Percentiles rank a stretch among this genome's conserved stretches.
Conservation (phyloP, 176 grass and related monocot genomes). For the Aegilops sharonensis region DNA sequence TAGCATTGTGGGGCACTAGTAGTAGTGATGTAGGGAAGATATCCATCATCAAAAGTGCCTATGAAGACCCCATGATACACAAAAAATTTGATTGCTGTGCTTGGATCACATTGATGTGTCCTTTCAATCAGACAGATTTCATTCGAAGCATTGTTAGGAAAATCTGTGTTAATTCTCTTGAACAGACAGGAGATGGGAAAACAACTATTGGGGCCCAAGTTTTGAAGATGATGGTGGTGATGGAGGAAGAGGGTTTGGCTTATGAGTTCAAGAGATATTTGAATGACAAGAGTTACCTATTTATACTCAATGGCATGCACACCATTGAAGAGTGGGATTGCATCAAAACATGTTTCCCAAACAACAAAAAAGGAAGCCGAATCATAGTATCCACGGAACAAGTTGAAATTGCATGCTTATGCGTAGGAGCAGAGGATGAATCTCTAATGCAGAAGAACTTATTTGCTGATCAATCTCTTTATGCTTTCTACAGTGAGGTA, state of each 20-base stretch:
- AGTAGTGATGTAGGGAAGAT: neutral
- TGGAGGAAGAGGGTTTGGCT: neutral
- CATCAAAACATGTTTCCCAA: neutral
- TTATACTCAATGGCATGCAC: neutral
- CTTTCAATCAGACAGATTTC: neutral
- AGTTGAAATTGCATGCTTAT: neutral
- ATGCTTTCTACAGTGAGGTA: too few species aligned
- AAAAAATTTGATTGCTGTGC: neutral
- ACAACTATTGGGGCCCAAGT: neutral
- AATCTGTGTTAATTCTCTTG: neutral
- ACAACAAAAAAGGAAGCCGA: neutral
- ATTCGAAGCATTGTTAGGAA: neutral
- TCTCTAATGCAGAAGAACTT: too few species aligned
- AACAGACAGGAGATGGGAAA: neutral
- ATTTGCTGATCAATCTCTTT: too few species aligned
- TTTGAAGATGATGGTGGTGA: neutral
- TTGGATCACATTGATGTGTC: neutral
- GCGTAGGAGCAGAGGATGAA: neutral
- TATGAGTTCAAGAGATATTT: neutral
- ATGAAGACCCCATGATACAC: neutral
- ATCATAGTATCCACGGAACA: neutral
- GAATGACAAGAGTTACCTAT: neutral
- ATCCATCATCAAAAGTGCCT: neutral
- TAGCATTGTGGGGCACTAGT: neutral
- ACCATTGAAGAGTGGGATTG: neutral